Conservation (phyloP, 1,284 basidiomycete genomes). For the Phlebopus sp. region DNA sequence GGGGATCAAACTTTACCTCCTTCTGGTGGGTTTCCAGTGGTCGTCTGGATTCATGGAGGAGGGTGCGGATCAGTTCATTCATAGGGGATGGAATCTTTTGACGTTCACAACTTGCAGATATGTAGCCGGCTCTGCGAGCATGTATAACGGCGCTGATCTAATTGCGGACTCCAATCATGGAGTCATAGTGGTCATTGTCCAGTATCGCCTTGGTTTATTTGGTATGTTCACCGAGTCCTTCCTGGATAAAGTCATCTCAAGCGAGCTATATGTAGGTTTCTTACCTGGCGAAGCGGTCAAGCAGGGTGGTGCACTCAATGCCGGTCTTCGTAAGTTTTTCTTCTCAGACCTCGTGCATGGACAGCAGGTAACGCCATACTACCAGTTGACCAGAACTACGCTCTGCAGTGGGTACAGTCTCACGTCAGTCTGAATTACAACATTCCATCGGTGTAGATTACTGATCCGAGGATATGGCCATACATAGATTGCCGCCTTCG, state of each 20-base stretch:
- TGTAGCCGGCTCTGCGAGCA: constrained; percentile 5
- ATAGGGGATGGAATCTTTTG: too few species aligned
- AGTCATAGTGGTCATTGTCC: constrained; percentile 37
- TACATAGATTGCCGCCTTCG: constrained; percentile 16
- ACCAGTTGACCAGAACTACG: constrained; percentile 18
- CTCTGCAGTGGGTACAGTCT: constrained; percentile 21
- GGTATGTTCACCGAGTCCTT: constrained; percentile 23
- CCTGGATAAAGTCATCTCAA: background rate
- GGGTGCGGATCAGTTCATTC: background rate
- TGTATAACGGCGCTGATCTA: constrained; percentile 17
- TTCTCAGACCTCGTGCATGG: background rate
- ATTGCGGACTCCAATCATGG: constrained; percentile 22
- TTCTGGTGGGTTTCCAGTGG: constrained; percentile 4
- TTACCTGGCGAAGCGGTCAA: constrained; percentile 16
- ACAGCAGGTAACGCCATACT: background rate
- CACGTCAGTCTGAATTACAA: constrained; percentile 11
- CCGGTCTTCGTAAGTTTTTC: constrained; percentile 17
- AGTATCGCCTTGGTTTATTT: constrained; percentile 43
- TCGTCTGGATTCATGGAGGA: constrained; percentile 10
- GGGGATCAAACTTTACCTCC: background rate
- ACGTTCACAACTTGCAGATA: constrained; percentile 2
- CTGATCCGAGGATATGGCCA: background rate
- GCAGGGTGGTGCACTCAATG: constrained; percentile 16
- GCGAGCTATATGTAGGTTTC: constrained; percentile 11
- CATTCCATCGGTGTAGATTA: background rate